Base-by-base conservation (phyloP, 768 basidiomycete genomes). In the Boletus rubescentipes region DNA sequence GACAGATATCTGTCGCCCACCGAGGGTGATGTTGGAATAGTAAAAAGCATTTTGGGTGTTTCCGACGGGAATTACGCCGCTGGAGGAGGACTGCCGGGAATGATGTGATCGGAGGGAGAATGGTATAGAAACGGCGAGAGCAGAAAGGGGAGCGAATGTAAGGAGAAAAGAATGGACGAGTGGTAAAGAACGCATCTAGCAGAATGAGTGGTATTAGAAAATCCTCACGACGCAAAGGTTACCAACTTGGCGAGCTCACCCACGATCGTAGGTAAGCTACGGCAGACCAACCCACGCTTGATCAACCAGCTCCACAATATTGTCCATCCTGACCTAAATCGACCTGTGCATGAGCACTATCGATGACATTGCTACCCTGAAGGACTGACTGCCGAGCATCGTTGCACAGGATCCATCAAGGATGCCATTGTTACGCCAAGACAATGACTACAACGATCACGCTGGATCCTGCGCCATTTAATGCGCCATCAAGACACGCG, bases 1-100 rank as follows among this genome's bases (percentile, higher is more conserved):
- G 47, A 91, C 85, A 21, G 78, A 75, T 57, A 87, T 72, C 5
- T 72, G 62, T 20, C 70, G 70, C 16, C 86, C 86, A 15, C 81
- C 85, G 39, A 91, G 70, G 15, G 85, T 87, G 57, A 91, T 77
- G 62, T 88, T 89, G 37, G 79, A 75, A 46, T 86, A 81, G 64
- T 91, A 91, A 62, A 89, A 83, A 0, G 83, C 77, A 72, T 91
- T 90, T 59, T 82, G 83, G 0, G 79, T 84, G 70, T 91, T 86
- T 23, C 72, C 72, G 26, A 90, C 71, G 15, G 82, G 73, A 5
- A 85, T 59, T 32, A 72, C 67, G 34, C 48, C 32, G 26, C 21
- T 54, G 36, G 44, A 21, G 18, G 63, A 58, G 2, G 70, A 68
- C 50, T 67, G 71, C 11, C 69, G 71, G 4, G 63, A 35, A 7